Percentiles rank a stretch among this genome's conserved stretches.
Evolutionary conservation across 2,329 filamentous ascomycete species (phyloP).

Genomic region (Pseudocercospora cruenta): DNA sequence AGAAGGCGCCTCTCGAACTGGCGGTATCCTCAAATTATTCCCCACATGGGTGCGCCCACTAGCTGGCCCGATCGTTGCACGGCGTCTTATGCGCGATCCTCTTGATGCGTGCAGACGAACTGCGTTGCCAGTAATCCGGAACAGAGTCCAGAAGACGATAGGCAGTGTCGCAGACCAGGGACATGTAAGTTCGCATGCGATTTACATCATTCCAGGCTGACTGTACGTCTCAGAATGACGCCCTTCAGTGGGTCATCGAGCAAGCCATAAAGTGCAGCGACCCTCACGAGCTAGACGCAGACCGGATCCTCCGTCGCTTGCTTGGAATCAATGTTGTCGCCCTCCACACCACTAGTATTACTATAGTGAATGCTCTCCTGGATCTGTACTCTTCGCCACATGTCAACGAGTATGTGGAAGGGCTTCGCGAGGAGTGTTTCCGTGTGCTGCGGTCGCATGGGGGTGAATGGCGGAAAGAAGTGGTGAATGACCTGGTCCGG

Average conservation of each 20-base stretch:
- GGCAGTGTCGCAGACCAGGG: not conserved
- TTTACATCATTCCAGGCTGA: not conserved
- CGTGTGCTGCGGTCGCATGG: slow-evolving; percentile 18
- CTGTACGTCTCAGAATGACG: slow-evolving; percentile 13
- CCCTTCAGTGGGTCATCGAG: slow-evolving; percentile 25
- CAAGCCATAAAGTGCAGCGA: slow-evolving; percentile 9
- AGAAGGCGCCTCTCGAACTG: slow-evolving; percentile 16
- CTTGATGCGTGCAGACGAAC: slow-evolving; percentile 2
- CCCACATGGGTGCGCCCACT: slow-evolving; percentile 10
- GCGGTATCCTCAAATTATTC: slow-evolving; percentile 19
- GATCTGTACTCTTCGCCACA: slow-evolving; percentile 29
- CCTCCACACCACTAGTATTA: slow-evolving; percentile 32
- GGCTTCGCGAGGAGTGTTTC: slow-evolving; percentile 31
- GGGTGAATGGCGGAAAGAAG: slow-evolving; percentile 28
- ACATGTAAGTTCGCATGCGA: not conserved
- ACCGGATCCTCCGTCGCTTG: slow-evolving; percentile 21
- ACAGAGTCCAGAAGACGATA: not conserved
- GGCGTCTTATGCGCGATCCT: not conserved
- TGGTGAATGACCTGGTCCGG: slow-evolving; percentile 27
- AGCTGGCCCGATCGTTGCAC: not conserved
- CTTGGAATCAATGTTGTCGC: slow-evolving; percentile 31
- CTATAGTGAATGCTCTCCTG: slow-evolving; percentile 29
- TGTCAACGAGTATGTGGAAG: slow-evolving; percentile 19
- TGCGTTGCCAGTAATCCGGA: slow-evolving; percentile 10
- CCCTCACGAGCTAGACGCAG: slow-evolving; percentile 16